These are phyloP conservation scores for Aspergillus jensenii DNA, from an alignment of 2,329 filamentous ascomycete genomes.

Conservation along the genomic window DNA sequence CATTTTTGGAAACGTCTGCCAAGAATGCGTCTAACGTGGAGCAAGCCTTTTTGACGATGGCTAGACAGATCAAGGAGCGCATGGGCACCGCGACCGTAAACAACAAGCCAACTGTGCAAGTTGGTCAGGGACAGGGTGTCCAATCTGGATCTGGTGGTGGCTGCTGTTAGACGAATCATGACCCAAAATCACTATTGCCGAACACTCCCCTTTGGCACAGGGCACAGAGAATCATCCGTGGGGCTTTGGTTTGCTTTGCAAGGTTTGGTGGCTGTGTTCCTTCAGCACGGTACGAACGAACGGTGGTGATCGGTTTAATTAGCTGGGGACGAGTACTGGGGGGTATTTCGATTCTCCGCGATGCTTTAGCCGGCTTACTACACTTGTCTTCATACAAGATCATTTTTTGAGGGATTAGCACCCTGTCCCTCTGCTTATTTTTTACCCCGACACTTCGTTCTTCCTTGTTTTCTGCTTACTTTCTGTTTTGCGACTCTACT, in stretches of 20 bases:
- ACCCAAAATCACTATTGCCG: conserved; percentile 22
- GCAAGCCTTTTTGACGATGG: conserved; percentile 99
- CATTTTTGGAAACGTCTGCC: conserved; percentile 98
- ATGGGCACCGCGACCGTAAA: conserved; percentile 98
- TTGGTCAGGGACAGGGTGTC: conserved; percentile 91
- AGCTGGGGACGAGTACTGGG: conserved; percentile 17
- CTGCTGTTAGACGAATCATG: conserved; percentile 71
- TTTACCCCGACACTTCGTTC: conserved; percentile 14
- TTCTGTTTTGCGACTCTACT: conserved; percentile 17
- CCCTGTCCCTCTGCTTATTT: conserved; percentile 16
- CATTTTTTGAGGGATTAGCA: conserved; percentile 26
- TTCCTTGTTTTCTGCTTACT: conserved; percentile 21
- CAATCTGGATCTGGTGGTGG: conserved; percentile 80
- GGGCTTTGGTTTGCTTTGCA: neutral
- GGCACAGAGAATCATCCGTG: conserved; percentile 3
- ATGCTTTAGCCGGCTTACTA: conserved; percentile 35
- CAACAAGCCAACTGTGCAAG: conserved; percentile 97
- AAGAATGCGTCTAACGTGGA: conserved; percentile 99
- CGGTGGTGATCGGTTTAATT: conserved; percentile 7
- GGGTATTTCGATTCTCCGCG: conserved; percentile 23
- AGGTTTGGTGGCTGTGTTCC: conserved; percentile 1
- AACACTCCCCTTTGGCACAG: conserved; percentile 4
- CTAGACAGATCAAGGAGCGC: conserved; percentile 98
- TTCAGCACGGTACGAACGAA: conserved; percentile 11
- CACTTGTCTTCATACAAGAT: conserved; percentile 28